A percentile compares a stretch with the other conserved stretches of the same genome.
Evolutionary conservation across 164 flowering plant species (phyloP).

Genomic region (Santalum album): DNA sequence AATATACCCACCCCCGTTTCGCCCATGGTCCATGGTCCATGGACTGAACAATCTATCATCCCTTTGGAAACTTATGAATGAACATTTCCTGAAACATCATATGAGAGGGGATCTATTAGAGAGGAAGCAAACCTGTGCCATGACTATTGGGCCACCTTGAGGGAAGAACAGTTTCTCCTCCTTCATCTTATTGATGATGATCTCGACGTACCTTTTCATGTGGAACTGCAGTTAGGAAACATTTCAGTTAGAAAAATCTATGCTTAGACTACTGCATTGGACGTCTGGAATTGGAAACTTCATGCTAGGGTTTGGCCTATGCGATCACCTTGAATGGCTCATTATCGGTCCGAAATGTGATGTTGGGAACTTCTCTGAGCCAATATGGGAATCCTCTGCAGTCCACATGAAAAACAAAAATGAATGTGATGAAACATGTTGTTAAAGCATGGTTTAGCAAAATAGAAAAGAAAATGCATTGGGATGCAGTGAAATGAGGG

Average conservation of each 20-base stretch:
- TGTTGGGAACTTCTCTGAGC: not conserved
- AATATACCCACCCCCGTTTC: no score
- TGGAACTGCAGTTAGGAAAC: not conserved
- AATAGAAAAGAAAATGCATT: constrained; percentile 1
- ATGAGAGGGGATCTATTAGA: no score
- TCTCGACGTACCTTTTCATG: not conserved
- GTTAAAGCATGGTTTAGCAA: no score
- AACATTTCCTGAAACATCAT: no score
- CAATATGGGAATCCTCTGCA: constrained; percentile 3
- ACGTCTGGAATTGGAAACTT: no score
- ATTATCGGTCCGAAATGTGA: not conserved
- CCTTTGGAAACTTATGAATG: no score
- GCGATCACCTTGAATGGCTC: constrained; percentile 1
- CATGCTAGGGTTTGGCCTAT: no score
- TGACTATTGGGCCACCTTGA: constrained; percentile 2
- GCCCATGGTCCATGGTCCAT: no score
- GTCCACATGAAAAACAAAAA: not conserved
- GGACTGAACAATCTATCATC: no score
- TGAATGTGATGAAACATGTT: no score
- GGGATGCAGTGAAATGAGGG: no score
- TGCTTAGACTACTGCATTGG: no score
- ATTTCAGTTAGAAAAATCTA: not conserved
- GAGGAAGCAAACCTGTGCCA: constrained; percentile 1
- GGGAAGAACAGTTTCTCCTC: constrained; percentile 2
- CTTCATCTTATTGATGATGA: not conserved